phyloP scores from a whole-genome alignment of 2,329 filamentous ascomycete species.

The Allantophomopsis cytisporea region DNA sequence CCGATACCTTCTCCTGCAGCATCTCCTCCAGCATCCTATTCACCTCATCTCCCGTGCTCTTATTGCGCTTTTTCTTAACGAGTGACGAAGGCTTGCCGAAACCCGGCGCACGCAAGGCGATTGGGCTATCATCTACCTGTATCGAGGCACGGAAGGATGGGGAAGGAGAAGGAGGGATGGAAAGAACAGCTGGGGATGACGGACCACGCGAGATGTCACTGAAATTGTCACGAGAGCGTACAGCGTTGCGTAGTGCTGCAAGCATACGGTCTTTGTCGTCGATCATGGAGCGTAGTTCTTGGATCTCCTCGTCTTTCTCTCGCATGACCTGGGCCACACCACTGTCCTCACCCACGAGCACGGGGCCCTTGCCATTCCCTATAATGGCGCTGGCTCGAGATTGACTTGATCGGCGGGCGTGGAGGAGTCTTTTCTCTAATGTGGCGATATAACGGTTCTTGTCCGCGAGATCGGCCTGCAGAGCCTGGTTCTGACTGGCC shows the following conservation, averaged over 20 bases:
- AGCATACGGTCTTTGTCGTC: constrained; percentile 97
- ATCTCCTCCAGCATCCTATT: constrained; percentile 90
- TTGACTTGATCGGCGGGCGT: constrained; percentile 81
- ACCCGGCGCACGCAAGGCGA: not conserved
- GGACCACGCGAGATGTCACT: too few relatives aligned
- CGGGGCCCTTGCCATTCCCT: constrained; percentile 41
- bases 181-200: constrained; percentile 42
- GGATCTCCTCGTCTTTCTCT: constrained; percentile 88
- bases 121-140: constrained; percentile 7
- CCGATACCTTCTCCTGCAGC: constrained; percentile 80
- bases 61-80: constrained; percentile 19
- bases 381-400: constrained; percentile 59
- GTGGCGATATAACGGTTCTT: constrained; percentile 96
- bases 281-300: constrained; percentile 73
- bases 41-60: constrained; percentile 73
- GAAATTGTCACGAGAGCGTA: constrained; percentile 61
- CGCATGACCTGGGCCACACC: constrained; percentile 59
- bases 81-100: constrained; percentile 5
- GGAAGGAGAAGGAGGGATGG: constrained; percentile 14
- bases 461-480: constrained; percentile 90
- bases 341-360: constrained; percentile 66
- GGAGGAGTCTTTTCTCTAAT: constrained; percentile 79
- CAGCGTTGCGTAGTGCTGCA: constrained; percentile 68
- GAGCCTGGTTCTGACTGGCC: constrained; percentile 73
- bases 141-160: constrained; percentile 10